phyloP scores from a whole-genome alignment of 192 early-diverging fungal species.

The Martensiomyces pterosporus region DNA sequence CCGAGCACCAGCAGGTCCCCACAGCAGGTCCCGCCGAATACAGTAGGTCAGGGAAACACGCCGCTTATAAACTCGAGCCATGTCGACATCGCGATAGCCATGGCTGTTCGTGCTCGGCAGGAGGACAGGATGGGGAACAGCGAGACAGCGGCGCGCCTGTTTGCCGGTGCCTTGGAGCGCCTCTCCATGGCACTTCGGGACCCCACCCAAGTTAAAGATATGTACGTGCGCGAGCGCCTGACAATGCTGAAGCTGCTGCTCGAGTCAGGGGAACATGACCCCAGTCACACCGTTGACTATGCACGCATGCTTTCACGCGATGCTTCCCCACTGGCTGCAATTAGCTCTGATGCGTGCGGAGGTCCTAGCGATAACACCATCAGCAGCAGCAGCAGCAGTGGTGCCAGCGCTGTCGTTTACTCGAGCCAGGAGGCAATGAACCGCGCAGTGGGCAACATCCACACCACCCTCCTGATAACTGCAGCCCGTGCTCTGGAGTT shows the following conservation, averaged over 20 bases:
- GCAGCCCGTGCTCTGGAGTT: conserved; percentile 8
- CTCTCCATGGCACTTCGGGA: conserved; percentile 18
- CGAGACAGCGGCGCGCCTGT: conserved; percentile 12
- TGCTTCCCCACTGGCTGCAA: no score
- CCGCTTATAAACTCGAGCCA: neutral
- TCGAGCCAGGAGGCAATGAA: neutral
- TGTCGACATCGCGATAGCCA: conserved; percentile 18
- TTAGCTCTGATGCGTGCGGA: no score
- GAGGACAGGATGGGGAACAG: conserved; percentile 21
- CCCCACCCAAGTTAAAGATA: conserved; percentile 1
- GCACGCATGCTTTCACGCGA: neutral
- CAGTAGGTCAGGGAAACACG: no score
- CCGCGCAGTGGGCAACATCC: neutral
- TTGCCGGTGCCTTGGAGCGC: conserved; percentile 15
- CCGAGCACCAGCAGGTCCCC: no score
- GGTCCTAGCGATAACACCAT: no score
- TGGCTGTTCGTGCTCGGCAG: conserved; percentile 28
- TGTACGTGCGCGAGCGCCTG: conserved; percentile 19
- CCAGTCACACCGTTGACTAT: neutral
- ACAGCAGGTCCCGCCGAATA: neutral
- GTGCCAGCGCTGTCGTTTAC: neutral
- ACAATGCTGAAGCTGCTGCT: conserved; percentile 14
- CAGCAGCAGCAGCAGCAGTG: no score
- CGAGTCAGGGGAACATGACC: neutral
- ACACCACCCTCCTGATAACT: neutral